Evolutionary conservation across 2,329 filamentous ascomycete genomes (phyloP).

Genomic region (Pyrenochaeta sp.): DNA sequence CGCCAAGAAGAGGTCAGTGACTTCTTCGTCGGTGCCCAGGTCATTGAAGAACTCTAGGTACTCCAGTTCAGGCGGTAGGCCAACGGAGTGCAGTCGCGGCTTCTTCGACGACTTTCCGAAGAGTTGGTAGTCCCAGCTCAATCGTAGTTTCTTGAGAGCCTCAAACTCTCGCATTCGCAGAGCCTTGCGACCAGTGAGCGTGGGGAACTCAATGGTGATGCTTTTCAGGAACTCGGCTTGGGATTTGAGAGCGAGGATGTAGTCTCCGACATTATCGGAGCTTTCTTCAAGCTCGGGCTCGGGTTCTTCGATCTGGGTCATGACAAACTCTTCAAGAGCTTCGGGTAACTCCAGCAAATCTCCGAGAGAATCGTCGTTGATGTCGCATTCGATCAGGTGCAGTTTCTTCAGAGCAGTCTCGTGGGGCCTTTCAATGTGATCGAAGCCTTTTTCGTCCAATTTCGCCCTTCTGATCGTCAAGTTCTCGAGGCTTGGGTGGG

Average conservation of each 20-base stretch:
- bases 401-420: conserved; percentile 36
- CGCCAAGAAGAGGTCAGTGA: conserved; percentile 34
- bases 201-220: conserved; percentile 40
- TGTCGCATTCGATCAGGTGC: conserved; percentile 41
- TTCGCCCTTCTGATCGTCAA: conserved; percentile 39
- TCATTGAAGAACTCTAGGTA: conserved; percentile 42
- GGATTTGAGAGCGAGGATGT: conserved; percentile 37
- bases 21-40: conserved; percentile 39
- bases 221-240: conserved; percentile 36
- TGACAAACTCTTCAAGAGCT: conserved; percentile 41
- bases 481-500: conserved; percentile 36
- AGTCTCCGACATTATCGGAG: conserved; percentile 41
- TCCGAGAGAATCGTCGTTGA: conserved; percentile 40
- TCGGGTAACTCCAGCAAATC: conserved; percentile 41
- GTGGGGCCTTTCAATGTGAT: conserved; percentile 40
- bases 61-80: conserved; percentile 37
- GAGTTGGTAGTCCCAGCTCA: conserved; percentile 43
- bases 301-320: conserved; percentile 41
- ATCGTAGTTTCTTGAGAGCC: conserved; percentile 30
- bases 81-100: conserved; percentile 40
- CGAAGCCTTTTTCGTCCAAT: conserved; percentile 40
- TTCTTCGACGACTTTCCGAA: conserved; percentile 43
- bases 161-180: conserved; percentile 39
- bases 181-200: conserved; percentile 35
- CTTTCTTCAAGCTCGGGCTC: conserved; percentile 40